Conservation (phyloP, 2,329 filamentous ascomycete genomes). For the Chrysosporium queenslandicum region DNA sequence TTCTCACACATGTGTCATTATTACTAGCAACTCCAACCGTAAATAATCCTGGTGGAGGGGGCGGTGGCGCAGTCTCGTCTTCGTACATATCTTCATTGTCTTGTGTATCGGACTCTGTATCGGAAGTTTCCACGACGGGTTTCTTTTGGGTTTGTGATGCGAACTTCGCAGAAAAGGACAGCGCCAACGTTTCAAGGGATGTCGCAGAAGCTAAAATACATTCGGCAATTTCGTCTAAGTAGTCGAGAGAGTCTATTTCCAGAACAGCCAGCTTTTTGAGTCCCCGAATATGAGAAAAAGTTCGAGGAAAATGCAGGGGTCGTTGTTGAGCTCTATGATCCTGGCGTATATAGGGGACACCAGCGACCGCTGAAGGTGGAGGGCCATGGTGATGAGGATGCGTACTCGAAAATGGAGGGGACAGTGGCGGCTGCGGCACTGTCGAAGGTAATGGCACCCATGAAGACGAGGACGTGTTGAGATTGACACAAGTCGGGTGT, state of each 20-base stretch:
- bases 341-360: not conserved
- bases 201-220: slow-evolving; percentile 48
- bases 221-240: slow-evolving; percentile 46
- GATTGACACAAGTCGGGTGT: slow-evolving; percentile 43
- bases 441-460: not conserved
- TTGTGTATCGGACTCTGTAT: slow-evolving; percentile 36
- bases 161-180: slow-evolving; percentile 50
- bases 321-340: not conserved
- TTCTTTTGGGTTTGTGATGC: slow-evolving; percentile 42
- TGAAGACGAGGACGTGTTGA: slow-evolving; percentile 28
- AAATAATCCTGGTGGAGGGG: slow-evolving; percentile 12
- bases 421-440: slow-evolving; percentile 6
- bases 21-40: no score
- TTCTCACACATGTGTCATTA: slow-evolving; percentile 18
- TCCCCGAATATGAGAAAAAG: slow-evolving; percentile 47
- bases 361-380: slow-evolving; percentile 6
- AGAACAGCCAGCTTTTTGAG: slow-evolving; percentile 47
- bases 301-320: slow-evolving; percentile 19
- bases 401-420: slow-evolving; percentile 21
- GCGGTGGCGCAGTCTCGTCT: slow-evolving; percentile 11
- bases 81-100: slow-evolving; percentile 40
- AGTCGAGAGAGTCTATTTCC: slow-evolving; percentile 51
- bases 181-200: slow-evolving; percentile 45
- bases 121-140: slow-evolving; percentile 39
- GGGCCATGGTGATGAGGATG: slow-evolving; percentile 18